Evolutionary conservation across 805 yeast species (phyloP), one percentile per base, ranked within the genome.

Genomic region (Myxozyma mucilagina): DNA sequence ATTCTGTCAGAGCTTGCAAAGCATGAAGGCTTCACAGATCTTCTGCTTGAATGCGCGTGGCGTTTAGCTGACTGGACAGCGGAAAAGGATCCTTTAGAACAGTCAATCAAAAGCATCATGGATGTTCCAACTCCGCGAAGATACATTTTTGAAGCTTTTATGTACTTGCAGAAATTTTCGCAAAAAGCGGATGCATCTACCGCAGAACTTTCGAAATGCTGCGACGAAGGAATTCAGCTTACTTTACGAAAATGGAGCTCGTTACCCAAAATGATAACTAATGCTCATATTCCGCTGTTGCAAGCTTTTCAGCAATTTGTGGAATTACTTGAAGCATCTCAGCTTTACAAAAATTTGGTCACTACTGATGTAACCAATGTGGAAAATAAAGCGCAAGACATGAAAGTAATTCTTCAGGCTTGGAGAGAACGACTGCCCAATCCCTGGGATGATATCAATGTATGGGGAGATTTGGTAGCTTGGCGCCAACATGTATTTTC

Each of bases 401-500:
- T 94, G 64, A 94, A 94, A 75, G 83, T 98, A 56, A 97, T 94
- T 0, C 76, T 94, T 44, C 97, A 91, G 73, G 97, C 96, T 0
- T 94, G 99, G 99, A 81, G 99, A 70, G 99, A 94, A 72, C 85
- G 99, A 65, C 78, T 96, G 54, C 99, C 99, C 11, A 94, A 94
- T 70, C 79, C 84, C 8, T 94, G 98, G 97, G 99, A 94, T 75
- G 99, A 94, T 73, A 92, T 94, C 70, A 93, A 91, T 72, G 83
- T 92, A 63, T 94, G 99, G 99, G 92, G 96, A 67, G 99, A 94
- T 72, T 77, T 94, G 62, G 96, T 94, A 3, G 92, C 98, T 0
- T 94, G 99, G 99, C 82, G 99, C 68, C 98, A 94, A 75, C 98
- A 94, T 76, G 97, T 97, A 0, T 94, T 96, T 80, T 92, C 90